A percentile compares a stretch with the other conserved stretches of the same genome.
phyloP scores from a whole-genome alignment of 306 rosid species.

The Quercus alba region DNA sequence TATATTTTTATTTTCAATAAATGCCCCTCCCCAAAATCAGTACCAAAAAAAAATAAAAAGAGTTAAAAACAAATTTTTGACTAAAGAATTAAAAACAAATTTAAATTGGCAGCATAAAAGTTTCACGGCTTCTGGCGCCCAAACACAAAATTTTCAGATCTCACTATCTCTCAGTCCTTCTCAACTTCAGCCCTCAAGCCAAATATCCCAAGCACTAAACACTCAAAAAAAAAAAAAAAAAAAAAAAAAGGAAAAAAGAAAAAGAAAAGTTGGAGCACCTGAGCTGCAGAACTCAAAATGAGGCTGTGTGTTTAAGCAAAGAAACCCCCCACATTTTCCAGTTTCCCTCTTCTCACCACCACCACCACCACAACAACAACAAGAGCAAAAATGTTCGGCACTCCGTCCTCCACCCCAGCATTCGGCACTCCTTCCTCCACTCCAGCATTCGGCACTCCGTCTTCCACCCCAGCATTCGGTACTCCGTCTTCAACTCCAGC shows the following conservation, averaged over 20 bases:
- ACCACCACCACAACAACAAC: neutral
- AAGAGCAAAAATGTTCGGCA: slow-evolving; percentile 42
- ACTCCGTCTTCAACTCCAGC: slow-evolving; percentile 55
- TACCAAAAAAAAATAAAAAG: no score
- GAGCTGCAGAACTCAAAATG: slow-evolving; percentile 15
- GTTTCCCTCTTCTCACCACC: neutral
- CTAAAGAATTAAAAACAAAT: no score
- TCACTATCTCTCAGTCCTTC: no score
- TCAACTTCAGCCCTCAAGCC: no score
- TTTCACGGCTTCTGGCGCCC: no score
- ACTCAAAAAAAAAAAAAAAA: neutral
- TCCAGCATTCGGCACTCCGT: slow-evolving; percentile 41
- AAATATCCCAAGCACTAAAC: neutral
- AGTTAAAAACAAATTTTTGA: no score
- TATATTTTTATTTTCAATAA: no score
- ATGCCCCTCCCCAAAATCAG: no score
- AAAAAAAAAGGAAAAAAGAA: neutral
- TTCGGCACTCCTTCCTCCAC: slow-evolving; percentile 18
- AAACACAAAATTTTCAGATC: no score
- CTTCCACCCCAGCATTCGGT: slow-evolving; percentile 40
- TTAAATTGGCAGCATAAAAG: no score
- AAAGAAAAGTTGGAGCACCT: slow-evolving; percentile 8
- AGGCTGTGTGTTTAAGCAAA: neutral
- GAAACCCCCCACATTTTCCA: neutral
- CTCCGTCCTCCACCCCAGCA: slow-evolving; percentile 11